Evolutionary conservation across 371 early-diverging fungal species (phyloP), one percentile per base, ranked within the genome.

Genomic region (Nosema muscidifuracis): DNA sequence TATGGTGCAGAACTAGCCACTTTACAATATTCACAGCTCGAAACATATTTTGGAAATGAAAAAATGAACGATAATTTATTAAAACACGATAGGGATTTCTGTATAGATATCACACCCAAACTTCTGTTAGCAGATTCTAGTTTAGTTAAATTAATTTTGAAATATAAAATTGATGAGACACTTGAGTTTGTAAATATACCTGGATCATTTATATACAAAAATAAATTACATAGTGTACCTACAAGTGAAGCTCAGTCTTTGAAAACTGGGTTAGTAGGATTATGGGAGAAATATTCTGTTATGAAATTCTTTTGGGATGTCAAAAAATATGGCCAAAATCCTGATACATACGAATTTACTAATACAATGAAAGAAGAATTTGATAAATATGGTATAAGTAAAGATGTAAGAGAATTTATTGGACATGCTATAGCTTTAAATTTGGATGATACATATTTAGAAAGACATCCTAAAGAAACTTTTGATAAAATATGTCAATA

Each of bases 401-500:
- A 89, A 33, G 91, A 89, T 40, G 91, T 95, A 44, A 90, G 90
- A 80, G 95, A 94, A 77, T 94, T 97, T 77, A 88, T 97, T 77
- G 98, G 99, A 50, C 99, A 99, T 83, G 92, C 95, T 53, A 87
- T 98, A 85, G 97, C 97, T 6, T 87, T 97, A 73, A 88, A 98
- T 76, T 80, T 93, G 72, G 91, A 97, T 82, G 96, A 97, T 76
- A 77, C 77, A 38, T 99, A 97, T 85, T 84, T 94, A 77, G 70
- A 81, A 33, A 81, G 87, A 65, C 88, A 92, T 72, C 97, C 97
- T 24, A 84, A 86, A 51, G 92, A 92, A 63, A 93, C 94, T 15
- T 89, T 91, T 78, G 90, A 93, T 76, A 89, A 91, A 77, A 90
- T 97, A 67, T 86, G 89, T 67, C 83, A 94, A 71, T 98, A 96